Evolutionary conservation across 345 rosid genomes (phyloP).

Genomic region (Ceriops zippeliana): DNA sequence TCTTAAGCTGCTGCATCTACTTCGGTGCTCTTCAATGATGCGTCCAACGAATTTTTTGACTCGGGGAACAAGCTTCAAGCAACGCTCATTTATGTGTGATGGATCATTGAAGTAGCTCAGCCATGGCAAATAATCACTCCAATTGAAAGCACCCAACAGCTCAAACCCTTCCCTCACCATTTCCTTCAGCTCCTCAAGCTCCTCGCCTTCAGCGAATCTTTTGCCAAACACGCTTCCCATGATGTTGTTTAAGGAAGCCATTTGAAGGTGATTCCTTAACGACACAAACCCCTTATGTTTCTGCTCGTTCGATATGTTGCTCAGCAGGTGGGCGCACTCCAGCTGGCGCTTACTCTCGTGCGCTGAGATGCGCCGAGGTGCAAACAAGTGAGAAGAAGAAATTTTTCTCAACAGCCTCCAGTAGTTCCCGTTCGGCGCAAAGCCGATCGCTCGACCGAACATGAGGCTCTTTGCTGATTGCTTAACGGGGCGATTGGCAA

Average conservation of each 20-base stretch:
- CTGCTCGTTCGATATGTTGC: no score
- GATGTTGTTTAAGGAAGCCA: no score
- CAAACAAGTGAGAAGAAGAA: conserved; percentile 73
- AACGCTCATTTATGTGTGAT: conserved; percentile 47
- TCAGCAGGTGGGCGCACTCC: no score
- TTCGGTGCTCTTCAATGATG: conserved; percentile 41
- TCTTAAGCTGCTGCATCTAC: background rate
- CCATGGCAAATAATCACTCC: conserved; percentile 78
- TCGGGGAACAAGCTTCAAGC: conserved; percentile 66
- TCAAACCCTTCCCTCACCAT: conserved; percentile 86
- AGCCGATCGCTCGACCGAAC: conserved; percentile 90
- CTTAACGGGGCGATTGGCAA: no score
- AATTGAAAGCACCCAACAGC: conserved; percentile 75
- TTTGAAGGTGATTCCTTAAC: no score
- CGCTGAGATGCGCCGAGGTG: conserved; percentile 26
- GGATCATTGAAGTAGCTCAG: conserved; percentile 58
- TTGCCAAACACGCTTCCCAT: no score
- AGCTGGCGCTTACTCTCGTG: no score
- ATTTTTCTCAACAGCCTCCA: conserved; percentile 76
- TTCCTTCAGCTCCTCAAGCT: conserved; percentile 43
- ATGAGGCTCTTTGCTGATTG: conserved; percentile 40
- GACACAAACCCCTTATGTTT: no score
- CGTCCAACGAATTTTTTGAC: conserved; percentile 49
- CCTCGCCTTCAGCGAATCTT: conserved; percentile 1
- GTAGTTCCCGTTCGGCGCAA: conserved; percentile 79